phyloP scores from a whole-genome alignment of 2,329 filamentous ascomycete species.

The Paecilomyces formosus region DNA sequence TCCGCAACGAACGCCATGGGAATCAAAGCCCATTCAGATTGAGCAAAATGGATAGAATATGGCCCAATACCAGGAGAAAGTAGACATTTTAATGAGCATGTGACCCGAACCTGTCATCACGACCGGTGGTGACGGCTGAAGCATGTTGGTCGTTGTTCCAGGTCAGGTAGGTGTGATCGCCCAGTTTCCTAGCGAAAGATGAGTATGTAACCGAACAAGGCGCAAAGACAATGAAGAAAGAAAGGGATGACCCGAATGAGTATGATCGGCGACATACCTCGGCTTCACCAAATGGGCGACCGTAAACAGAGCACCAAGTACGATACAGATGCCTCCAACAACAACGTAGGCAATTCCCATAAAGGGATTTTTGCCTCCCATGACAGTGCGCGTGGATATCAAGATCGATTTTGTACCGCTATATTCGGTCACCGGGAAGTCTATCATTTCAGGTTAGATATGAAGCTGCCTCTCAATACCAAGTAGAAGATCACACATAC shows the following conservation, averaged over 20 bases:
- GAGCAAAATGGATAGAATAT: neutral
- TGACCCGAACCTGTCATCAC: conserved; percentile 44
- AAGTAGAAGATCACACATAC: conserved; percentile 48
- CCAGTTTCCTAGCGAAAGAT: conserved; percentile 66
- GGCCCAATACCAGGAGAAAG: conserved; percentile 2
- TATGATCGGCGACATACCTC: conserved; percentile 49
- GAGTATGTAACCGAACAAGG: conserved; percentile 1
- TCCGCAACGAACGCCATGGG: neutral
- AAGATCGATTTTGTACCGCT: conserved; percentile 84
- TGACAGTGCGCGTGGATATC: conserved; percentile 81
- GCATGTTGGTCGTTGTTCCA: conserved; percentile 73
- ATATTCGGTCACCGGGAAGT: conserved; percentile 71
- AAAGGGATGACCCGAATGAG: neutral
- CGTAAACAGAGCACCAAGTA: conserved; percentile 82
- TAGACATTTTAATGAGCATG: conserved; percentile 11
- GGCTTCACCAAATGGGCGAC: conserved; percentile 86
- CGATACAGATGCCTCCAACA: conserved; percentile 84
- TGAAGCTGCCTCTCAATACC: neutral
- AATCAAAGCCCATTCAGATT: neutral
- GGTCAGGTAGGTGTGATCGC: conserved; percentile 92
- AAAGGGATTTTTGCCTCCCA: conserved; percentile 93
- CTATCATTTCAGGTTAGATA: conserved; percentile 39
- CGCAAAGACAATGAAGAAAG: conserved; percentile 1
- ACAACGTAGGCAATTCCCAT: conserved; percentile 93
- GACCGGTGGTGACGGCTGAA: conserved; percentile 47